Conservation (phyloP, 768 basidiomycete genomes). For the Tylopilus vinaceipallidus region DNA sequence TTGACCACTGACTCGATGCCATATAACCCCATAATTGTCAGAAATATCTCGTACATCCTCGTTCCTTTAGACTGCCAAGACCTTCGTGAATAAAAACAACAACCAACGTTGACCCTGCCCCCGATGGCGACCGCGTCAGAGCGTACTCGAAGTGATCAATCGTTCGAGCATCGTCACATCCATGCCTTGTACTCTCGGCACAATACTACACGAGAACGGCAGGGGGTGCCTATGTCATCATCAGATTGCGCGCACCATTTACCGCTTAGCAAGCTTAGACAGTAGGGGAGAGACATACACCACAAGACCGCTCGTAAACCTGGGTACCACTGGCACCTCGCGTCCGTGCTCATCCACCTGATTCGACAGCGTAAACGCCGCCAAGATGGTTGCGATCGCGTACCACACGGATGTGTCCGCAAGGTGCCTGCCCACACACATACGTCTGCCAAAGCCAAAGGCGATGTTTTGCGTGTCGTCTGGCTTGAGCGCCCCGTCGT, state of each 20-base stretch:
- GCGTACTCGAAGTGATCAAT: neutral
- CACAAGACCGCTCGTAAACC: conserved; percentile 12
- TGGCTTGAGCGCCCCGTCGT: conserved; percentile 14
- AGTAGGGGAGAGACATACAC: conserved; percentile 2
- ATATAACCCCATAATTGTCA: no score
- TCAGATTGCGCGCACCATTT: neutral
- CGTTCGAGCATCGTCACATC: conserved; percentile 1
- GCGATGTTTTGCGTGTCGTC: conserved; percentile 9
- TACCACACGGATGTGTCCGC: conserved; percentile 20
- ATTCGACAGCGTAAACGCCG: conserved; percentile 9
- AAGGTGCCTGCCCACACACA: conserved; percentile 24
- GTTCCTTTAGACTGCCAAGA: no score
- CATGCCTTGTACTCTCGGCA: conserved; percentile 8
- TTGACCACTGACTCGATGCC: no score
- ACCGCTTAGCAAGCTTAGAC: neutral
- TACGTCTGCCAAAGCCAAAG: conserved; percentile 27
- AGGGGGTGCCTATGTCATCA: conserved; percentile 2
- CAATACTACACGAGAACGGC: conserved; percentile 10
- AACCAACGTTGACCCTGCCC: no score
- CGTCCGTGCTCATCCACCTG: conserved; percentile 5
- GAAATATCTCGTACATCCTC: no score
- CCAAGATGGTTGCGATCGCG: conserved; percentile 13
- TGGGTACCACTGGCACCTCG: conserved; percentile 15
- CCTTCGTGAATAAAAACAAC: no score
- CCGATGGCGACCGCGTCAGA: neutral